phyloP scores from a whole-genome alignment of 169 alveolate species.

The Eimeria necatrix region DNA sequence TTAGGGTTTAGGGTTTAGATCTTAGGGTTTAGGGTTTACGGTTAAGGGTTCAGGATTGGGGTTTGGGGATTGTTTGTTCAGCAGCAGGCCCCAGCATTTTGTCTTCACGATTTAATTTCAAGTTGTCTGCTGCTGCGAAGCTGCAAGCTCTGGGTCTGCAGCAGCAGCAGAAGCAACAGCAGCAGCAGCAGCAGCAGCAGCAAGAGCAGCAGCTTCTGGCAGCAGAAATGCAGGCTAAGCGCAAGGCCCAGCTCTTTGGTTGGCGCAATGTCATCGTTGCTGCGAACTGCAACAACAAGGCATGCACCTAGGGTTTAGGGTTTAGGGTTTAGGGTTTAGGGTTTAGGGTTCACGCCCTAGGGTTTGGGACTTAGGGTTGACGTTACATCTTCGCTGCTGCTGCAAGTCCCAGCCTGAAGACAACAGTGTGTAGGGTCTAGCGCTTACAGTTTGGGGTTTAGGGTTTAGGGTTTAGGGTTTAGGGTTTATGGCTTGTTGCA shows the following conservation, averaged over 20 bases:
- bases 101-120: neutral
- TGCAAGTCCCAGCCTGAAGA: neutral
- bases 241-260: slow-evolving; percentile 17
- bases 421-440: neutral
- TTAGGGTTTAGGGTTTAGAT: neutral
- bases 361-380: neutral
- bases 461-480: neutral
- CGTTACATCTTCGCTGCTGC: neutral
- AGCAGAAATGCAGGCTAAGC: slow-evolving; percentile 21
- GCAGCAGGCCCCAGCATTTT: neutral
- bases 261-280: slow-evolving; percentile 19
- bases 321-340: neutral
- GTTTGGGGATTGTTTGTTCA: neutral
- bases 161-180: neutral
- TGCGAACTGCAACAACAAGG: slow-evolving; percentile 36
- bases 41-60: neutral
- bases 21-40: neutral
- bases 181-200: slow-evolving; percentile 7
- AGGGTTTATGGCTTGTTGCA: neutral
- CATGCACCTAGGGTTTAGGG: neutral
- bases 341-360: neutral
- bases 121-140: neutral
- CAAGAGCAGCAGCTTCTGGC: neutral
- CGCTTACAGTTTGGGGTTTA: neutral
- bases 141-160: neutral